Base-by-base conservation (phyloP, 2,329 filamentous ascomycete species). In the Diaporthe australafricana region DNA sequence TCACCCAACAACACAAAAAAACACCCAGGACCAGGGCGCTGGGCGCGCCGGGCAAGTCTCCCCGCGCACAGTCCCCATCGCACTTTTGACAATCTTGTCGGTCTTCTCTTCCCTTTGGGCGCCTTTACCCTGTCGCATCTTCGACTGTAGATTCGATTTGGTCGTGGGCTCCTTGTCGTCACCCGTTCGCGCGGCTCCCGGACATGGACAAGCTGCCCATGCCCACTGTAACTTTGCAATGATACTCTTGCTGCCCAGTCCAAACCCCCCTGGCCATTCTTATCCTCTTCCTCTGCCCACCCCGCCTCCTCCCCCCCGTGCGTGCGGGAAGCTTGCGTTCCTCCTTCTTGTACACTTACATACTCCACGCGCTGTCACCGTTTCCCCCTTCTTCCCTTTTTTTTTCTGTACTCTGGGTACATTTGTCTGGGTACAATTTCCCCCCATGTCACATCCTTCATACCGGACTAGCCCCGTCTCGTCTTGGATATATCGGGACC, bases 171-270 rank as follows among this genome's bases (percentile, higher is more conserved):
- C 60, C 60, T 65, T 65, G 60, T 65, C 60, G 22, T 38, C 45
- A 65, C 20, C 60, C 60, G 60, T 50, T 65, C 60, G 60, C 60
- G 60, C 45, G 27, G 60, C 60, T 65, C 60, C 17, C 60, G 30
- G 60, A 65, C 60, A 50, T 50, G 60, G 60, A 50, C 60, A 50
- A 50, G 60, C 60, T 50, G 60, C 60, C 60, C 42, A 63, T 63
- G 60, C 30, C 45, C 60, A 65, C 45, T 65, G 60, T 65, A 65
- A 65, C 60, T 65, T 65, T 65, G 60, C 60, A 65, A 65, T 65
- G 47, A 65, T 50, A 50, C 30, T 65, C n/a, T 50, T 65, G 42
- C 60, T 65, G 60, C 60, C n/a, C 60, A 48, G 42, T 65, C 60
- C 45, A 32, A 42, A 5, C 60, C 45, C 48, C 60, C 60, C 42